Conservation (phyloP, 108 stramenopile species). For the Phaeodactylum tricornutum region DNA sequence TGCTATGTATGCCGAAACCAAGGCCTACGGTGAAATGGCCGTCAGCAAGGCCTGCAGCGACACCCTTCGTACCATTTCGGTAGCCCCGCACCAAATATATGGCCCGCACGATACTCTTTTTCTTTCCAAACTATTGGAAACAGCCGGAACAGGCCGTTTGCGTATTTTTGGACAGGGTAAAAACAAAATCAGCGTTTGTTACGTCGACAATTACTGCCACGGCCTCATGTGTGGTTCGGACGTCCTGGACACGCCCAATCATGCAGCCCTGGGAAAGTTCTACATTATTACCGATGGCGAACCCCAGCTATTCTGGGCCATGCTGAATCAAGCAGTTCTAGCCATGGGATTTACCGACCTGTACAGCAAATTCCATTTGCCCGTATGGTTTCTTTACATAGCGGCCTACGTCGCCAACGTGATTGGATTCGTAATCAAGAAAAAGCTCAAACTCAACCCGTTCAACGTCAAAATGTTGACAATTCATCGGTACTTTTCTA, state of each 20-base stretch:
- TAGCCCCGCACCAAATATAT: slow-evolving; percentile 97
- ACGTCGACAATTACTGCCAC: slow-evolving; percentile 97
- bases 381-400: slow-evolving; percentile 59
- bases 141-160: slow-evolving; percentile 74
- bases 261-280: slow-evolving; percentile 73
- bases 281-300: slow-evolving; percentile 96
- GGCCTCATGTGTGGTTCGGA: slow-evolving; percentile 87
- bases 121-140: slow-evolving; percentile 85
- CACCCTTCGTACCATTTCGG: slow-evolving; percentile 72
- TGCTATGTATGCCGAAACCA: slow-evolving; percentile 93
- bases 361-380: slow-evolving; percentile 72
- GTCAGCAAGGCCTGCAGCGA: slow-evolving; percentile 45
- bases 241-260: slow-evolving; percentile 65
- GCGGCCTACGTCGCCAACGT: slow-evolving; percentile 75
- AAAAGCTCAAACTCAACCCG: slow-evolving; percentile 80
- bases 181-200: slow-evolving; percentile 85
- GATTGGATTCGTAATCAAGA: slow-evolving; percentile 47
- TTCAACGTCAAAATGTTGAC: slow-evolving; percentile 92
- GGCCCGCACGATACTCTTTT: slow-evolving; percentile 89
- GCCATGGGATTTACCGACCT: slow-evolving; percentile 88
- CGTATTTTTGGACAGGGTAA: slow-evolving; percentile 89
- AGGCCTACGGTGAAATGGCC: slow-evolving; percentile 86
- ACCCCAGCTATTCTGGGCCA: slow-evolving; percentile 86
- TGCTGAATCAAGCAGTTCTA: slow-evolving; percentile 76
- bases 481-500: slow-evolving; percentile 92